A percentile compares a stretch with the other conserved stretches of the same genome.
These are phyloP conservation scores for Buddleja alternifolia DNA, from an alignment of 257 asterid genomes.

Conservation along the genomic window DNA sequence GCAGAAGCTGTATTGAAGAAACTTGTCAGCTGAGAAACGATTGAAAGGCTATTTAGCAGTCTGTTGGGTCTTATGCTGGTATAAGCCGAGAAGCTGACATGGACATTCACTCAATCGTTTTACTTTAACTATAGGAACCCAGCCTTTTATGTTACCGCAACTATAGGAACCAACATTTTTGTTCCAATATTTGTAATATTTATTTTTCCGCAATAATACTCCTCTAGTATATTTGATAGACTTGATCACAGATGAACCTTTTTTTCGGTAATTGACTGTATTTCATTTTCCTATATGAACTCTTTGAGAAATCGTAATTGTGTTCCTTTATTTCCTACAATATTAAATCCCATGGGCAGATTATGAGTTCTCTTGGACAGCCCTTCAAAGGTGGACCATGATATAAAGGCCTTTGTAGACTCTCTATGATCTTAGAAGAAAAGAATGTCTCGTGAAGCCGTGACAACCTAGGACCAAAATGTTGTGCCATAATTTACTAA, in stretches of 20 bases:
- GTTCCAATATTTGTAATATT: slow-evolving; percentile 9
- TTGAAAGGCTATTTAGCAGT: neutral
- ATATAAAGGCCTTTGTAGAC: neutral
- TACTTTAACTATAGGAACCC: slow-evolving; percentile 28
- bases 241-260: neutral
- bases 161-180: slow-evolving; percentile 23
- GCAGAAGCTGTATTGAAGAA: slow-evolving; percentile 83
- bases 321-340: neutral
- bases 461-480: slow-evolving; percentile 34
- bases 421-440: neutral
- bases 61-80: slow-evolving; percentile 21
- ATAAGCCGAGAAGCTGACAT: slow-evolving; percentile 1
- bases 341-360: neutral
- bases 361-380: slow-evolving; percentile 12
- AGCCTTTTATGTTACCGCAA: no score
- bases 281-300: neutral
- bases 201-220: neutral
- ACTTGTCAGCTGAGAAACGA: slow-evolving; percentile 48
- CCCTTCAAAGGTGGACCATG: slow-evolving; percentile 27
- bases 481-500: slow-evolving; percentile 1
- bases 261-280: neutral
- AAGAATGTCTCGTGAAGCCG: slow-evolving; percentile 24
- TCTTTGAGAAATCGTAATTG: neutral
- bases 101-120: neutral
- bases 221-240: neutral